Evolutionary conservation across 768 basidiomycete genomes (phyloP), one percentile per base, ranked within the genome.

Genomic region (Suillus plorans): DNA sequence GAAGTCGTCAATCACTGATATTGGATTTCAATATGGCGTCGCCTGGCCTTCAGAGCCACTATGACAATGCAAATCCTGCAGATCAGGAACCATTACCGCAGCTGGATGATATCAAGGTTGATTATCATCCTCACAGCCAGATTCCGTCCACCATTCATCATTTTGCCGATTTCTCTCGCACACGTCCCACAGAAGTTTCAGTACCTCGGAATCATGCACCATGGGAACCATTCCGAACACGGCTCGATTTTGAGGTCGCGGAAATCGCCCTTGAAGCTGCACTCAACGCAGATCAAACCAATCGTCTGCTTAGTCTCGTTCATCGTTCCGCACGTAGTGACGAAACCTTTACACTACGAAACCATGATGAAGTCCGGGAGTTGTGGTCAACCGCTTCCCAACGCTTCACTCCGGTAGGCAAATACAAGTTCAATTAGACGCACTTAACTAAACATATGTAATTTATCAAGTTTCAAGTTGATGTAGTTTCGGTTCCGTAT

Each of bases 171-270:
- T 72, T 69, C 41, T n/a, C 13, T 13, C 47, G 47, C 22, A 39
- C 10, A 36, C 18, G 37, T 28, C 45, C 44, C 20, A 14, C 31
- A 5, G n/a, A 12, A 34, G 10, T 10, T n/a, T 61, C 20, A 8
- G 52, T 58, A 8, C 41, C 55, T 37, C 61, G 55, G 8, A 69
- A 72, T 36, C 31, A 41, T 5, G 41, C 68, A 47, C 78, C 74
- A 0, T 80, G 77, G 76, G 25, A 55, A 1, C 77, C 78, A 6
- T 79, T 78, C 47, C 53, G 37, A 7, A 69, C 72, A 2, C 63
- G 66, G 2, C 34, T 68, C 4, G 73, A 80, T 58, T 79, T 78
- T 64, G 69, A 75, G 31, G 68, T 80, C 56, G 69, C 72, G 0
- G 67, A 76, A 62, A 53, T 77, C 28, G 66, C 69, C 2, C 66